Base-by-base conservation (phyloP, 108 stramenopile species). In the Fistulifera pelliculosa region DNA sequence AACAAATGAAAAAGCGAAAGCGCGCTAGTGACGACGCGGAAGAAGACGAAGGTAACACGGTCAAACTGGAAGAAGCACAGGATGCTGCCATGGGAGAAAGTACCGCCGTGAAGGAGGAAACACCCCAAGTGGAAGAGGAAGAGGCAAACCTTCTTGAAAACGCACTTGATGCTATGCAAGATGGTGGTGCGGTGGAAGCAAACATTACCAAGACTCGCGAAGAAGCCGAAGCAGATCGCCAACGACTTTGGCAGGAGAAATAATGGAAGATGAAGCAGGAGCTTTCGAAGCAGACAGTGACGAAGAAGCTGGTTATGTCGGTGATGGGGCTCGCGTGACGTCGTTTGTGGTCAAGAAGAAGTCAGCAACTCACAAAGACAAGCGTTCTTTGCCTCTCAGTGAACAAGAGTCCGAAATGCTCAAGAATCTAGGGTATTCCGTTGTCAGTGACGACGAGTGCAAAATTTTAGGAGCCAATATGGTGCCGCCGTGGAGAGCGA, bases 221-320 rank as follows among this genome's bases (percentile, higher is more conserved):
- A 65, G 89, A 90, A 60, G 89, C 89, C 15, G 89, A 90, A 64
- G 66, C 78, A 1, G 85, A 90, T 40, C 57, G 81, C 8, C 70
- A 77, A 49, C 81, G 82, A 49, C 70, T 90, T 66, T 90, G 54
- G 69, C 80, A 14, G 89, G 89, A 26, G 79, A 80, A 52, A 64
- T 77, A 61, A n/a, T 52, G 49, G 44, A 45, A 4, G 24, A 57
- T 6, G 69, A 52, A 25, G 57, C 44, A 26, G 41, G 60, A 15
- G 64, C 16, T 13, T 60, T 62, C 21, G 72, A 63, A 1, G 71
- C 65, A 8, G 67, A 62, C 56, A 76, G 75, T 44, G 81, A 75
- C 44, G 84, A 81, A 48, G 78, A 84, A 15, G 54, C 69, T 22
- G 73, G 62, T 16, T 77, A 75, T 50, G 55, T 54, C 8, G 74